phyloP scores from a whole-genome alignment of 2,329 filamentous ascomycete species.

The Hypoxylon sp. region DNA sequence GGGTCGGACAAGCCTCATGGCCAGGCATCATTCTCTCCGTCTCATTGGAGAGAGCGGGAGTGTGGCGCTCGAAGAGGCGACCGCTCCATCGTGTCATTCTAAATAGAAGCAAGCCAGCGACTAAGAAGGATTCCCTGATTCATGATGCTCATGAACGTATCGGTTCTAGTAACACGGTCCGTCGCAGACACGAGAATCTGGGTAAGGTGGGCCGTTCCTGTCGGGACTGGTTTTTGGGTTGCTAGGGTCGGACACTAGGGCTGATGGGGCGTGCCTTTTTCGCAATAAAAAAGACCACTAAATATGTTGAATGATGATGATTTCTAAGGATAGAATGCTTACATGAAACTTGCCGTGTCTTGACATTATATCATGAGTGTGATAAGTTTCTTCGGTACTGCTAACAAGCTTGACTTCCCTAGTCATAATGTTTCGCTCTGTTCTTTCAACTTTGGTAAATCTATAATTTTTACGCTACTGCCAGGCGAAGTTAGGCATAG shows the following conservation, averaged over 20 bases:
- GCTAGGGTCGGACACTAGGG: constrained; percentile 3
- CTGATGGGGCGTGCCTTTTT: not conserved
- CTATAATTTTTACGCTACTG: not conserved
- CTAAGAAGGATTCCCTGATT: not conserved
- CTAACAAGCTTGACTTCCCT: not conserved
- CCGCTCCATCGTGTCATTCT: constrained; percentile 3
- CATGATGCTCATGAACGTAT: not conserved
- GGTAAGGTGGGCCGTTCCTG: not conserved
- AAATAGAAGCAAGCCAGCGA: not conserved
- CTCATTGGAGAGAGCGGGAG: constrained; percentile 2
- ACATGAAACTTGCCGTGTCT: not conserved
- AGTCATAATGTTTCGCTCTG: not conserved
- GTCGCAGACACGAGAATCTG: not conserved
- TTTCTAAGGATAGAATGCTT: not conserved
- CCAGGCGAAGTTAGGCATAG: not conserved
- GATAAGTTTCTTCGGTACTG: not conserved
- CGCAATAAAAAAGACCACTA: constrained; percentile 8
- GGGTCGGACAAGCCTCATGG: not conserved
- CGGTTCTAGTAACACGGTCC: not conserved
- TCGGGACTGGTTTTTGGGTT: not conserved
- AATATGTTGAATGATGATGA: constrained; percentile 1
- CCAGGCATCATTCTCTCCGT: not conserved
- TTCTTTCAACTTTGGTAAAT: not conserved
- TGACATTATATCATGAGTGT: not conserved
- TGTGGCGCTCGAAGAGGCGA: constrained; percentile 1